Evolutionary conservation across 2,329 filamentous ascomycete genomes (phyloP).

Genomic region (Fusarium sp.): DNA sequence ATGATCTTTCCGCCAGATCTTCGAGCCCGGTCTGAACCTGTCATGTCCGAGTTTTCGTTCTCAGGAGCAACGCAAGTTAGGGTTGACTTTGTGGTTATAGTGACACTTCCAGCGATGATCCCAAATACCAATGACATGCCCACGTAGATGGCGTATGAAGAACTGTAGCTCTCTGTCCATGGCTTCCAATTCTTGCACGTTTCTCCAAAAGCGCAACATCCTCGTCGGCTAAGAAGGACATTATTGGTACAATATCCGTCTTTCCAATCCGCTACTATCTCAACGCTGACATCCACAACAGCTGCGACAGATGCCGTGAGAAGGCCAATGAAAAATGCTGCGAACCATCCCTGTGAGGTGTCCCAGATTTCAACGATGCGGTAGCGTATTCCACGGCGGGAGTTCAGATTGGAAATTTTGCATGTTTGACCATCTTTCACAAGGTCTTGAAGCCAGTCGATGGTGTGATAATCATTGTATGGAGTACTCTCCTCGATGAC

Average conservation of each 20-base stretch:
- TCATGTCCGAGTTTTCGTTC: no score
- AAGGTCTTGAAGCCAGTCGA: constrained; percentile 72
- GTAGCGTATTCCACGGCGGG: not conserved
- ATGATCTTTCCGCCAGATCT: constrained; percentile 6
- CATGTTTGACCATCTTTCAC: constrained; percentile 48
- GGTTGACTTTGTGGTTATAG: constrained; percentile 26
- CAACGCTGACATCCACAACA: constrained; percentile 31
- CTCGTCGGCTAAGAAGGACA: constrained; percentile 6
- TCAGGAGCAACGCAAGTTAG: not conserved
- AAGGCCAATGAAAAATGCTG: constrained; percentile 27
- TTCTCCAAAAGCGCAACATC: constrained; percentile 3
- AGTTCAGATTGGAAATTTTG: not conserved
- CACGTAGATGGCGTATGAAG: constrained; percentile 26
- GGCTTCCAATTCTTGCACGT: constrained; percentile 5
- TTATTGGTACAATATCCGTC: constrained; percentile 29
- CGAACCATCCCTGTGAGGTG: constrained; percentile 25
- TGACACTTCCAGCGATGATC: constrained; percentile 18
- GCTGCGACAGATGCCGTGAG: constrained; percentile 22
- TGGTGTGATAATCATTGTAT: constrained; percentile 72
- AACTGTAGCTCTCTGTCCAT: constrained; percentile 18
- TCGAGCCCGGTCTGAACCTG: not conserved
- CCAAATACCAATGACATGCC: constrained; percentile 21
- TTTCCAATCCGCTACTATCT: constrained; percentile 31
- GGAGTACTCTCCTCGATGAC: not conserved
- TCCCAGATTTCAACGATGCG: constrained; percentile 8